Percentiles rank a stretch among this genome's conserved stretches.
Conservation (phyloP, 2,329 filamentous ascomycete genomes). For the Ascocoryne sarcoides region DNA sequence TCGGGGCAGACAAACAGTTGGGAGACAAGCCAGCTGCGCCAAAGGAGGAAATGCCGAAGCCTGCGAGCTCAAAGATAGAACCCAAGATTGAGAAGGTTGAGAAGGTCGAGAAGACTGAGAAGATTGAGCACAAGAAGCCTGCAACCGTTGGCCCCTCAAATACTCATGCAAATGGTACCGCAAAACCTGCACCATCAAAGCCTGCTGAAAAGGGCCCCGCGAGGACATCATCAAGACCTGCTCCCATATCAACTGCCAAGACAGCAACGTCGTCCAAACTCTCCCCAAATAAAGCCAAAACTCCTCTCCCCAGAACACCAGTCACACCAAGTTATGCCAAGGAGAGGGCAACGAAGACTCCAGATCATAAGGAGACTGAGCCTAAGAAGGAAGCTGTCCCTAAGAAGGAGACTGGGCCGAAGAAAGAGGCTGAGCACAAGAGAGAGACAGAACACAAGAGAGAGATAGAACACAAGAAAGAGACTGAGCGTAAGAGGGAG, state of each 20-base stretch:
- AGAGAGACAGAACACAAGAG: slow-evolving; percentile 1
- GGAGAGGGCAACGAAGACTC: slow-evolving; percentile 24
- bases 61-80: slow-evolving; percentile 5
- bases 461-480: slow-evolving; percentile 4
- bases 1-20: slow-evolving; percentile 8
- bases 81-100: background rate
- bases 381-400: slow-evolving; percentile 4
- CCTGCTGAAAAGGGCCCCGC: slow-evolving; percentile 11
- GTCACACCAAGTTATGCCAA: slow-evolving; percentile 28
- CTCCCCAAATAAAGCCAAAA: slow-evolving; percentile 24
- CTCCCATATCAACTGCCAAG: slow-evolving; percentile 21
- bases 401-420: slow-evolving; percentile 11
- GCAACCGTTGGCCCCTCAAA: slow-evolving; percentile 5
- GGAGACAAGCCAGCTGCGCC: slow-evolving; percentile 2
- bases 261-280: slow-evolving; percentile 19
- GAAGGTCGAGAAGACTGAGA: slow-evolving; percentile 3
- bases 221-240: slow-evolving; percentile 13
- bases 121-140: background rate
- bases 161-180: slow-evolving; percentile 14
- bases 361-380: slow-evolving; percentile 4
- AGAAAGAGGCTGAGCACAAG: slow-evolving; percentile 2
- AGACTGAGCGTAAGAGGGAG: slow-evolving; percentile 13
- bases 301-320: slow-evolving; percentile 32
- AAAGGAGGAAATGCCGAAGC: slow-evolving; percentile 14
- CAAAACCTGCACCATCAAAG: slow-evolving; percentile 12